Evolutionary conservation across 2,329 filamentous ascomycete species (phyloP).

Genomic region (Zymoseptoria crescenta): DNA sequence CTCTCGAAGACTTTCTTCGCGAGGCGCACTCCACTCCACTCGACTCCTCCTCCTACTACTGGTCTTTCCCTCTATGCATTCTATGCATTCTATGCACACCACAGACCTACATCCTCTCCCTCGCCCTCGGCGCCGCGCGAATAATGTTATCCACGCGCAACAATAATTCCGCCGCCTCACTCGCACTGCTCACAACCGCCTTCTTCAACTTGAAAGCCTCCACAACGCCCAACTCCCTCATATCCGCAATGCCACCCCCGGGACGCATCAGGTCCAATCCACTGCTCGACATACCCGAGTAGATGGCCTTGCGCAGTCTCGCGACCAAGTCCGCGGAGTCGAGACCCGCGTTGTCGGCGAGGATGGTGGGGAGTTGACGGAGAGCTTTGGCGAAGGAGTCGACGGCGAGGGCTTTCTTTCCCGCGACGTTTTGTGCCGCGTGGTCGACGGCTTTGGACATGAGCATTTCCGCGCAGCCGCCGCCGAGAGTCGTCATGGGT

Average conservation of each 20-base stretch:
- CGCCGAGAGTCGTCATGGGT: slow-evolving; percentile 86
- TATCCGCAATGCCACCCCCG: slow-evolving; percentile 87
- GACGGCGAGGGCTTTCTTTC: slow-evolving; percentile 93
- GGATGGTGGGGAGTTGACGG: slow-evolving; percentile 87
- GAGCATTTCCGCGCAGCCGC: slow-evolving; percentile 95
- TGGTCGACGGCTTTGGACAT: slow-evolving; percentile 98
- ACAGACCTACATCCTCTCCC: slow-evolving; percentile 59
- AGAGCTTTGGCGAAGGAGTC: slow-evolving; percentile 82
- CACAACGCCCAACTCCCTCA: slow-evolving; percentile 89
- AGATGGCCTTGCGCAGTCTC: slow-evolving; percentile 84
- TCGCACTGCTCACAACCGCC: slow-evolving; percentile 93
- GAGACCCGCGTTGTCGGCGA: slow-evolving; percentile 94
- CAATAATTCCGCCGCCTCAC: slow-evolving; percentile 91
- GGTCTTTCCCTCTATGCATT: neutral
- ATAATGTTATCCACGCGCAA: slow-evolving; percentile 97
- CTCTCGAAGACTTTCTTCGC: neutral
- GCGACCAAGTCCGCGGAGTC: slow-evolving; percentile 93
- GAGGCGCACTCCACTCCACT: neutral
- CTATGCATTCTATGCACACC: no score
- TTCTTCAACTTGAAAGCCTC: slow-evolving; percentile 98
- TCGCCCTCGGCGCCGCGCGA: slow-evolving; percentile 75
- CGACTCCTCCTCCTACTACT: neutral
- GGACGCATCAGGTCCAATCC: slow-evolving; percentile 83
- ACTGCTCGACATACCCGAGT: slow-evolving; percentile 86
- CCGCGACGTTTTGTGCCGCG: slow-evolving; percentile 85